A percentile compares a stretch with the other conserved stretches of the same genome.
phyloP scores from a whole-genome alignment of 768 basidiomycete genomes.

The Pleurotus djamor region DNA sequence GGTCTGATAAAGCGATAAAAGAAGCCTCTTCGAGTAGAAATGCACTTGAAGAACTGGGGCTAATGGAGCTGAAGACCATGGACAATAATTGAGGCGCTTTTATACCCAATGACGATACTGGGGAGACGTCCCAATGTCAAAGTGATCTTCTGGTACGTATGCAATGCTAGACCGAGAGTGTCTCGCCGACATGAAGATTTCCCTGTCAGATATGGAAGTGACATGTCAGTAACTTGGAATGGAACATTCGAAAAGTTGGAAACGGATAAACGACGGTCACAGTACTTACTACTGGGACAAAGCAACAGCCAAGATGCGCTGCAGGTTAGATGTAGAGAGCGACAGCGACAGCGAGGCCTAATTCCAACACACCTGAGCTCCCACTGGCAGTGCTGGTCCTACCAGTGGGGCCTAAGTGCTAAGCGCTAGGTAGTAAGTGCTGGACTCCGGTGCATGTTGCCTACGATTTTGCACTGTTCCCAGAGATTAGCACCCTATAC shows the following conservation, averaged over 20 bases:
- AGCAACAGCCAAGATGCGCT: not conserved
- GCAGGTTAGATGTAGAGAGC: not conserved
- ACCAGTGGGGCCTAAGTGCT: not conserved
- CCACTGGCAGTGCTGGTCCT: not conserved
- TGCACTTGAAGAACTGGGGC: not conserved
- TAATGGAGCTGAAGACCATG: not conserved
- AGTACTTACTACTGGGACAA: not conserved
- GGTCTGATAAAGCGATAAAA: not conserved
- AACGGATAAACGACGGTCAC: not conserved
- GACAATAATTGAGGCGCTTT: not conserved
- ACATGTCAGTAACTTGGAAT: not conserved
- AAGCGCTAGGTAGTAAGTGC: not conserved
- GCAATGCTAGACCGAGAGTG: not conserved
- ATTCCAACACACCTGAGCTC: not conserved
- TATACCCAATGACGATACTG: not conserved
- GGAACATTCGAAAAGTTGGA: not conserved
- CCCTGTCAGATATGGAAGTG: not conserved
- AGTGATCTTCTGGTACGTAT: not conserved
- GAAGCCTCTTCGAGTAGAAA: not conserved
- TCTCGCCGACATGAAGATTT: not conserved
- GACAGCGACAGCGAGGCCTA: not conserved
- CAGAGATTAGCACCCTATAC: not conserved
- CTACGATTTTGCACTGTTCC: not conserved
- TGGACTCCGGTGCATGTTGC: not conserved
- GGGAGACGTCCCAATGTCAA: not conserved